Evolutionary conservation across 106 monocot species (phyloP), one percentile per base, ranked within the genome.

Genomic region (Dioscorea zingiberensis): DNA sequence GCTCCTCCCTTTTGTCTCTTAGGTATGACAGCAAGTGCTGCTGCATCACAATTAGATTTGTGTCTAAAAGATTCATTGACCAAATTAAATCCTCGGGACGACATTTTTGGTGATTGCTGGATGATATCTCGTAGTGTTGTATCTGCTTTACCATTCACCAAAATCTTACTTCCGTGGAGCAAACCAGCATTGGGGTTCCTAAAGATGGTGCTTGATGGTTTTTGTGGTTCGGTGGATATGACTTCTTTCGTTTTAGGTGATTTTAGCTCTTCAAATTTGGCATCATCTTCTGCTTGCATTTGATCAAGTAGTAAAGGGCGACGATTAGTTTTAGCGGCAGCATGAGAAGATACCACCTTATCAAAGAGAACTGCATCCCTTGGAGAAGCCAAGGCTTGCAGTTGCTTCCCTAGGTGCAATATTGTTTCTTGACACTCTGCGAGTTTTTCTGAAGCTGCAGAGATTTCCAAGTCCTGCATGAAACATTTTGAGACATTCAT

Each of bases 401-500:
- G 59, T 67, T 91, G 91, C 60, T 81, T 80, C 27, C 91, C 78
- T 21, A 87, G 67, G 27, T 78, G 76, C 27, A 81, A 21, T 13
- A 91, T 84, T 46, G 83, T 91, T 45, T 87, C 91, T 59, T 86
- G 83, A 65, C 87, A 91, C 62, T 84, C 87, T 21, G 78, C 84
- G 21, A 91, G 80, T 55, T 87, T 91, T 54, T 87, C 81, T 27
- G 87, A 79, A 68, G 84, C 91, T 32, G 69, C 73, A 65, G 87
- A 72, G 32, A 91, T 79, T 66, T 87, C 81, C 48, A 23, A 75
- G 45, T 76, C 74, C 92, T 92, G 76, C 59, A 64, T 19, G 4
- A 23, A 58, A 38, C 38, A 38, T 38, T 38, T 8, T 6, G 38
- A 38, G 10, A 38, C 10, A 10, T 2, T 6, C 38, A 38, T 38